A percentile compares a stretch with the other conserved stretches of the same genome.
Evolutionary conservation across 2,329 filamentous ascomycete species (phyloP).

Genomic region (Fusarium musae): DNA sequence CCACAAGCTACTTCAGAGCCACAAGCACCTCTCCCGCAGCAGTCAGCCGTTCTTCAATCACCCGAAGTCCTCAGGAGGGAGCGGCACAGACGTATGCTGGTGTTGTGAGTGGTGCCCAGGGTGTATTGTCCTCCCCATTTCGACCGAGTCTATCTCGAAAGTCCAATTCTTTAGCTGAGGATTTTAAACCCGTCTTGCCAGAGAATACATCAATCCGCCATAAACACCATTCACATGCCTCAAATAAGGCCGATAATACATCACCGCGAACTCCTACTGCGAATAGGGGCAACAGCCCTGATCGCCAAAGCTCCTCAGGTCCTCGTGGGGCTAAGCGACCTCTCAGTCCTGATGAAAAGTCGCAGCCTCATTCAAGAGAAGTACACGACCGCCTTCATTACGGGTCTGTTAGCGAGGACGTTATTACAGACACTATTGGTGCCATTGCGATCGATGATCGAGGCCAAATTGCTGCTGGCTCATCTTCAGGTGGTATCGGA

Average conservation of each 20-base stretch:
- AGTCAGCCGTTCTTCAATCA: constrained; percentile 2
- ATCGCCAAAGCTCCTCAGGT: constrained; percentile 22
- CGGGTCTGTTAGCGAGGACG: constrained; percentile 61
- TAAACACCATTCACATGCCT: constrained; percentile 1
- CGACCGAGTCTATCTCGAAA: constrained; percentile 17
- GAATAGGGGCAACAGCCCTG: background rate
- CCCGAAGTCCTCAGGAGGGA: constrained; percentile 27
- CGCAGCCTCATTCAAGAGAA: constrained; percentile 11
- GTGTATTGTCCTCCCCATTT: constrained; percentile 12
- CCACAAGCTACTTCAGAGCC: constrained; percentile 35
- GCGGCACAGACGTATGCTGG: constrained; percentile 30
- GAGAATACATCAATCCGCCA: constrained; percentile 8
- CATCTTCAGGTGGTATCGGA: constrained; percentile 96
- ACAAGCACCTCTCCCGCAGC: constrained; percentile 20
- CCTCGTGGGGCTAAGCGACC: constrained; percentile 52
- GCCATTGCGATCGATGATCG: constrained; percentile 90
- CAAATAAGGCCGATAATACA: constrained; percentile 32
- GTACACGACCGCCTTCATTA: constrained; percentile 36
- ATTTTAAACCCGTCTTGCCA: background rate
- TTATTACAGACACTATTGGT: constrained; percentile 91
- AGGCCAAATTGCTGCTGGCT: constrained; percentile 91
- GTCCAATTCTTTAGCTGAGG: constrained; percentile 2
- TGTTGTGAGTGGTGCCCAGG: constrained; percentile 14
- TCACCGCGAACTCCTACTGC: constrained; percentile 14
- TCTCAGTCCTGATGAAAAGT: constrained; percentile 32